Evolutionary conservation across 2,329 filamentous ascomycete species (phyloP), one percentile per base, ranked within the genome.

Genomic region (Diaporthe australafricana): DNA sequence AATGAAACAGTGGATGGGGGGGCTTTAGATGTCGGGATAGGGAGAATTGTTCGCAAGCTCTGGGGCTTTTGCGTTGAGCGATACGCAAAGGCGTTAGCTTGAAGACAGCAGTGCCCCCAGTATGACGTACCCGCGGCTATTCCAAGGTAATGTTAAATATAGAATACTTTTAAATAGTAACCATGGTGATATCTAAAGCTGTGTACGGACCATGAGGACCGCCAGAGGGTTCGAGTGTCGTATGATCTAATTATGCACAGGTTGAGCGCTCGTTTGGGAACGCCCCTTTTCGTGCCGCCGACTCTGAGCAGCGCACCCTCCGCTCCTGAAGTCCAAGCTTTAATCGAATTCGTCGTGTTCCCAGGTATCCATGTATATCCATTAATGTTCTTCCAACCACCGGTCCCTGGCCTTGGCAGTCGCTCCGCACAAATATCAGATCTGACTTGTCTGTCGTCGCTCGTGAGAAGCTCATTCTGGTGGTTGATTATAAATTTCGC

Each of bases 81-180:
- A n/a, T n/a, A n/a, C n/a, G n/a, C n/a, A n/a, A n/a, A n/a, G n/a
- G n/a, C n/a, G n/a, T n/a, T n/a, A n/a, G n/a, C n/a, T n/a, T n/a
- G n/a, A n/a, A n/a, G n/a, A n/a, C n/a, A n/a, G n/a, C n/a, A n/a
- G n/a, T n/a, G n/a, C n/a, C n/a, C n/a, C n/a, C n/a, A n/a, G n/a
- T n/a, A n/a, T n/a, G n/a, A n/a, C n/a, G n/a, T n/a, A n/a, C n/a
- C n/a, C n/a, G n/a, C n/a, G n/a, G n/a, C n/a, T n/a, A n/a, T n/a
- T n/a, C n/a, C n/a, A n/a, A n/a, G n/a, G n/a, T n/a, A n/a, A n/a
- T n/a, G n/a, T n/a, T n/a, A n/a, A 35, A 25, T 63, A 14, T 38
- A 50, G 48, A 65, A 50, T 38, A n/a, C 32, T 25, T 65, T 30
- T 65, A 35, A 63, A 65, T 50, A 65, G 32, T 65, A 50, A 50